phyloP scores from a whole-genome alignment of 2,329 filamentous ascomycete species.

The Phialophora expanda region DNA sequence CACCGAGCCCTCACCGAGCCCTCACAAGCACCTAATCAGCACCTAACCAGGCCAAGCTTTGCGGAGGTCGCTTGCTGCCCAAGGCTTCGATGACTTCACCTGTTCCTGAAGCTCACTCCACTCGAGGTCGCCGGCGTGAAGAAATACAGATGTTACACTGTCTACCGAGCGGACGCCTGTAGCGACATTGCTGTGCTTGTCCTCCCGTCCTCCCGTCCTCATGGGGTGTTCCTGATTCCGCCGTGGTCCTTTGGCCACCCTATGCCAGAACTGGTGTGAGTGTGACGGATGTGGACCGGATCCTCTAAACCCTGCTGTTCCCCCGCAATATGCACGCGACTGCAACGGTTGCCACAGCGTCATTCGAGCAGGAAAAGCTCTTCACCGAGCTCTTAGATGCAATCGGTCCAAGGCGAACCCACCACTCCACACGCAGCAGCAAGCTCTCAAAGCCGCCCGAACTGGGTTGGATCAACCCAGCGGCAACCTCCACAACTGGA shows the following conservation, averaged over 20 bases:
- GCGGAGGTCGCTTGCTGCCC: background rate
- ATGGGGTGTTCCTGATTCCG: background rate
- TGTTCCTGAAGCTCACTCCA: background rate
- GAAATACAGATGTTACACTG: background rate
- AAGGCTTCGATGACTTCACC: background rate
- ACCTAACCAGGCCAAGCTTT: background rate
- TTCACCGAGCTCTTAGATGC: background rate
- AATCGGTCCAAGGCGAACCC: background rate
- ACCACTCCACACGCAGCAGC: background rate
- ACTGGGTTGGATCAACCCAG: background rate
- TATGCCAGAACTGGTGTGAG: background rate
- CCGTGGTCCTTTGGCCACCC: background rate
- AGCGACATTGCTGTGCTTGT: background rate
- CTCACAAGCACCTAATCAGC: background rate
- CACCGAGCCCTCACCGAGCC: too few relatives aligned
- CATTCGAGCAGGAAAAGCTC: background rate
- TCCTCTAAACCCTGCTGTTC: background rate
- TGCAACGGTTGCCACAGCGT: background rate
- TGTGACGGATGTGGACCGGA: background rate
- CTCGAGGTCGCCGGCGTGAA: background rate
- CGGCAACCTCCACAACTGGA: background rate
- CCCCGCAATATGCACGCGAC: conserved; percentile 4
- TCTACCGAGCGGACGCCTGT: background rate
- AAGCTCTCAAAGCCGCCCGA: background rate
- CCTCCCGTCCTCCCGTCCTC: background rate